Percentiles rank a stretch among this genome's conserved stretches.
phyloP scores from a whole-genome alignment of 2,329 filamentous ascomycete species.

The Zelopaecilomyces penicillatus region DNA sequence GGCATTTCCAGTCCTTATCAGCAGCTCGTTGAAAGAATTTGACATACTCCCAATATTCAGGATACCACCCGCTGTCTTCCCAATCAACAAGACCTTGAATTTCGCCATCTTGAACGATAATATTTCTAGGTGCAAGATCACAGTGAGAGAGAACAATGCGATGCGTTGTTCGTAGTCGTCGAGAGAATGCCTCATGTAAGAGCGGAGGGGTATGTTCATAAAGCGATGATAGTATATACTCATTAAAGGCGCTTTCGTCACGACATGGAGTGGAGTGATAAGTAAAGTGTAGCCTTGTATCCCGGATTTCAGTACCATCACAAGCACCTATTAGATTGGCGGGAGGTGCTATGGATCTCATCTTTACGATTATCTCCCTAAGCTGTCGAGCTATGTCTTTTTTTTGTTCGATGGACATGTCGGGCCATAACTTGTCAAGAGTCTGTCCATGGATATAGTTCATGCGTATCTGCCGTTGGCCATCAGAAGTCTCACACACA shows the following conservation, averaged over 20 bases:
- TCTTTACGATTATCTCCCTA: conserved; percentile 15
- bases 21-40: conserved; percentile 21
- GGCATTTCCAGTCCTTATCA: conserved; percentile 14
- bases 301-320: conserved; percentile 18
- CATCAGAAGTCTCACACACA: conserved; percentile 10
- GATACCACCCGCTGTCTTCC: conserved; percentile 40
- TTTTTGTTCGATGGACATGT: conserved; percentile 15
- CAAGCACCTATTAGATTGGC: conserved; percentile 17
- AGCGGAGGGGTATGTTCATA: conserved; percentile 10
- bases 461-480: conserved; percentile 16
- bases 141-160: conserved; percentile 40
- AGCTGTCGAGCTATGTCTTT: conserved; percentile 16
- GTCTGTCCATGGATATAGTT: conserved; percentile 16
- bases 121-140: conserved; percentile 39
- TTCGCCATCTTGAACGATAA: conserved; percentile 29
- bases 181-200: conserved; percentile 15
- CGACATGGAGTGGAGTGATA: conserved; percentile 14
- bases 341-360: conserved; percentile 17
- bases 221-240: conserved; percentile 14
- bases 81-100: conserved; percentile 38
- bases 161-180: conserved; percentile 17
- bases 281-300: conserved; percentile 14
- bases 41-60: conserved; percentile 32
- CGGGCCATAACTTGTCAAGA: conserved; percentile 19
- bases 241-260: conserved; percentile 18